These are phyloP conservation scores for Torulaspora franciscae DNA, from an alignment of 805 yeast species.

Conservation along the genomic window DNA sequence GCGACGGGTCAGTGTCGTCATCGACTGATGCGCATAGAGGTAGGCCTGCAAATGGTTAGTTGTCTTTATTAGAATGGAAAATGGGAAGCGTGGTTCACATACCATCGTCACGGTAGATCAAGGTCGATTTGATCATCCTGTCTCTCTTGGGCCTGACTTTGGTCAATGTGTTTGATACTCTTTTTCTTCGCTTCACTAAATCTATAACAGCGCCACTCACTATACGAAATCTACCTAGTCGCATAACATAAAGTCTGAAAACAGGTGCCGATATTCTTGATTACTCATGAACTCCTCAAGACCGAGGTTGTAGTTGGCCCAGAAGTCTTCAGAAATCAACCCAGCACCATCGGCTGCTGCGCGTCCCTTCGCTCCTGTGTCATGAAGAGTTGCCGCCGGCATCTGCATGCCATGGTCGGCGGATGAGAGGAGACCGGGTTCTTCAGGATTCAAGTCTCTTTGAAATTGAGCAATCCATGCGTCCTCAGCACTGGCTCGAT, in stretches of 20 bases:
- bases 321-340: conserved; percentile 23
- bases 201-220: neutral
- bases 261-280: conserved; percentile 3
- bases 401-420: neutral
- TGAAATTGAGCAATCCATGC: conserved; percentile 13
- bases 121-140: conserved; percentile 59
- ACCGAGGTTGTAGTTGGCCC: conserved; percentile 23
- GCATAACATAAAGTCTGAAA: conserved; percentile 2
- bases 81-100: conserved; percentile 24
- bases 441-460: neutral
- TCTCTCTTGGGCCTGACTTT: too few relatives aligned
- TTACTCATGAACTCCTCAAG: conserved; percentile 20
- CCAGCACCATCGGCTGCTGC: conserved; percentile 9
- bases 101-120: conserved; percentile 64
- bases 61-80: neutral
- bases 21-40: conserved; percentile 92
- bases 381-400: neutral
- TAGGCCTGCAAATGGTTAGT: conserved; percentile 45
- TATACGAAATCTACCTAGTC: neutral
- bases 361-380: too few relatives aligned
- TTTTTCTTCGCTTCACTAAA: neutral
- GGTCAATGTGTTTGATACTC: neutral
- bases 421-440: neutral
- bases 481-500: conserved; percentile 17
- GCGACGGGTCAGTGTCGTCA: conserved; percentile 56